phyloP scores from a whole-genome alignment of 108 stramenopile species.

The Cyclostephanos tholiformis region DNA sequence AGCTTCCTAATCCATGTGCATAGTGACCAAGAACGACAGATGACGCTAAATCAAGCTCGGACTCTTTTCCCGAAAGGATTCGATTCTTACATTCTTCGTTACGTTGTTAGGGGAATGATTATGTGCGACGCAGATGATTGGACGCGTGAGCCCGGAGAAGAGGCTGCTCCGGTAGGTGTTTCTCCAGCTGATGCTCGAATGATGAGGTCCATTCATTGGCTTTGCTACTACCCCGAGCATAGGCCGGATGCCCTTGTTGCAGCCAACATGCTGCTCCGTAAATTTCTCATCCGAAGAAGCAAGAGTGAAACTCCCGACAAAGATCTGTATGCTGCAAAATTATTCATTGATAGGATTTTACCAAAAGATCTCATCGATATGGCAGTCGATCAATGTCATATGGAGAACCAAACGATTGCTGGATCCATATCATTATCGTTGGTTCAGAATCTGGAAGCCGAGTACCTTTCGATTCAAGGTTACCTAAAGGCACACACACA shows the following conservation, averaged over 20 bases:
- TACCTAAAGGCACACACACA: slow-evolving; percentile 40
- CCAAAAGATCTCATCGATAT: slow-evolving; percentile 35
- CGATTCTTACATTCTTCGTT: slow-evolving; percentile 50
- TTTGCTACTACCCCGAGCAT: slow-evolving; percentile 61
- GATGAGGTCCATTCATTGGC: slow-evolving; percentile 70
- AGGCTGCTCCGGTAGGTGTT: slow-evolving; percentile 30
- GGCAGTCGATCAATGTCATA: slow-evolving; percentile 25
- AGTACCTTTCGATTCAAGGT: slow-evolving; percentile 31
- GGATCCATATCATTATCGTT: slow-evolving; percentile 15
- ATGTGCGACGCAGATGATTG: slow-evolving; percentile 43
- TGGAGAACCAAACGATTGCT: slow-evolving; percentile 9
- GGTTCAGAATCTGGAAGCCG: slow-evolving; percentile 39
- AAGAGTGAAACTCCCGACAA: slow-evolving; percentile 15
- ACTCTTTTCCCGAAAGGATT: slow-evolving; percentile 56
- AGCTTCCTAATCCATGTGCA: slow-evolving; percentile 54
- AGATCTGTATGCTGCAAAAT: slow-evolving; percentile 25
- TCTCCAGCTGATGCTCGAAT: slow-evolving; percentile 43
- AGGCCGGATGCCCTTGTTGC: slow-evolving; percentile 69
- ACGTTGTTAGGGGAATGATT: slow-evolving; percentile 56
- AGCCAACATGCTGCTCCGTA: slow-evolving; percentile 69
- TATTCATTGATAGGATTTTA: slow-evolving; percentile 33
- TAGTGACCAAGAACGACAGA: slow-evolving; percentile 56
- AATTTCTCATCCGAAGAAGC: slow-evolving; percentile 47
- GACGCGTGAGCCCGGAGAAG: slow-evolving; percentile 48
- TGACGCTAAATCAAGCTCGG: slow-evolving; percentile 58